These are phyloP conservation scores for Candida yuanshanica DNA, from an alignment of 805 yeast species.

Conservation along the genomic window DNA sequence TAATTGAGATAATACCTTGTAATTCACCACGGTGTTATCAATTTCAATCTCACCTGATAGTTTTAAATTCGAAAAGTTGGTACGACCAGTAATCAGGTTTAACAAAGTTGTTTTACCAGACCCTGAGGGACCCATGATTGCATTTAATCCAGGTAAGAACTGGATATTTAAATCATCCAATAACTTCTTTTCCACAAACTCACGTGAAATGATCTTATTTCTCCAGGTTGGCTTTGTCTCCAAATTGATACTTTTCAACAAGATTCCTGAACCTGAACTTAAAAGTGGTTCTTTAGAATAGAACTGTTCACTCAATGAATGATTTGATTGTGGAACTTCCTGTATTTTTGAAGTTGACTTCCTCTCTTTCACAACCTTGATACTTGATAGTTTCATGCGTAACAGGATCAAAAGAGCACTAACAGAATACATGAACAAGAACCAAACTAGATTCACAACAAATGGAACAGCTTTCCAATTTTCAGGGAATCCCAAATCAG, in stretches of 20 bases:
- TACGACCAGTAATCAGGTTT: conserved; percentile 57
- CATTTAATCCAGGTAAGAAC: conserved; percentile 70
- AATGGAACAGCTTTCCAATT: conserved; percentile 66
- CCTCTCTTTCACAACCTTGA: conserved; percentile 17
- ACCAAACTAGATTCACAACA: conserved; percentile 53
- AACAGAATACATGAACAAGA: conserved; percentile 48
- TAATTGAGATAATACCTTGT: conserved; percentile 28
- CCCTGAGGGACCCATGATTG: conserved; percentile 79
- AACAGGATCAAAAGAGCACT: conserved; percentile 38
- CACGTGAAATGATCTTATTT: conserved; percentile 3
- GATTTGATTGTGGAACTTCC: background rate
- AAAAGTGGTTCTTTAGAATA: background rate
- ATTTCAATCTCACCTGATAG: conserved; percentile 39
- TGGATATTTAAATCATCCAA: conserved; percentile 44
- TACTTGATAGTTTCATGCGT: conserved; percentile 30
- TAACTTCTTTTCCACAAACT: conserved; percentile 9
- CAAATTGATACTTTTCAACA: conserved; percentile 4
- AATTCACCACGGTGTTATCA: conserved; percentile 34
- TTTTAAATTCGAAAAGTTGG: conserved; percentile 21
- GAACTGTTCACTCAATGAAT: background rate
- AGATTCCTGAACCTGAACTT: background rate
- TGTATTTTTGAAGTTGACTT: background rate
- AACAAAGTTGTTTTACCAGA: conserved; percentile 70
- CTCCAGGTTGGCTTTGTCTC: conserved; percentile 5
- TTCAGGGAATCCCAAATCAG: conserved; percentile 52